Conservation (phyloP, 257 asterid genomes). For the Handroanthus guayacan region DNA sequence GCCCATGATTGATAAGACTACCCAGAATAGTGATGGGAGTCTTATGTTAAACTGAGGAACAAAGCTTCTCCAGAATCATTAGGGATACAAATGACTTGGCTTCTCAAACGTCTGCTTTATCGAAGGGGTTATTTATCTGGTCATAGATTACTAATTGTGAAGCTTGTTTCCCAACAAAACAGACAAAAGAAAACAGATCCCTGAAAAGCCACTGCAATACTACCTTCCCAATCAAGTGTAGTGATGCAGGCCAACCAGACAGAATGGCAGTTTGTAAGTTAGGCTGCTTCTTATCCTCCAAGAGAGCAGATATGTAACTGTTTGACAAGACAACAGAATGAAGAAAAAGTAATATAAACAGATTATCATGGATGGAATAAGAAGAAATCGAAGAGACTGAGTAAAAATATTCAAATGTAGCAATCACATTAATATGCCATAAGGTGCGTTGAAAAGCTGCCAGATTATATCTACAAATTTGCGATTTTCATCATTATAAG, state of each 20-base stretch:
- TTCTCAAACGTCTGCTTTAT: not conserved
- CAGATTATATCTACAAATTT: constrained; percentile 12
- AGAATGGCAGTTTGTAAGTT: constrained; percentile 70
- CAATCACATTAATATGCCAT: not conserved
- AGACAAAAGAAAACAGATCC: not conserved
- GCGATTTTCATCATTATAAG: constrained; percentile 4
- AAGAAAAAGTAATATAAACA: constrained; percentile 22
- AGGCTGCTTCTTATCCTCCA: constrained; percentile 67
- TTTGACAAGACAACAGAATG: constrained; percentile 34
- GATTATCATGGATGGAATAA: not conserved
- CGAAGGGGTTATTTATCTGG: constrained; percentile 10
- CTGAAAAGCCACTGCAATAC: not conserved
- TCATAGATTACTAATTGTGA: not conserved
- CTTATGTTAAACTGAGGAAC: constrained; percentile 5
- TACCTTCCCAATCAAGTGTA: constrained; percentile 99
- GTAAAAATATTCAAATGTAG: not conserved
- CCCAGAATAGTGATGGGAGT: constrained; percentile 19
- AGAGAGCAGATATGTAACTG: constrained; percentile 94
- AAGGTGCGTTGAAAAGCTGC: constrained; percentile 5
- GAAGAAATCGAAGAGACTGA: constrained; percentile 20
- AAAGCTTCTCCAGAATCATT: constrained; percentile 19
- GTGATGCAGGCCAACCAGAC: constrained; percentile 94
- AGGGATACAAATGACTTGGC: constrained; percentile 9
- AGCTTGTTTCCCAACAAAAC: not conserved
- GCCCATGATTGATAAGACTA: not conserved